Evolutionary conservation across 1,139 yeast species (phyloP).

Genomic region (Geotrichum carabidarum): DNA sequence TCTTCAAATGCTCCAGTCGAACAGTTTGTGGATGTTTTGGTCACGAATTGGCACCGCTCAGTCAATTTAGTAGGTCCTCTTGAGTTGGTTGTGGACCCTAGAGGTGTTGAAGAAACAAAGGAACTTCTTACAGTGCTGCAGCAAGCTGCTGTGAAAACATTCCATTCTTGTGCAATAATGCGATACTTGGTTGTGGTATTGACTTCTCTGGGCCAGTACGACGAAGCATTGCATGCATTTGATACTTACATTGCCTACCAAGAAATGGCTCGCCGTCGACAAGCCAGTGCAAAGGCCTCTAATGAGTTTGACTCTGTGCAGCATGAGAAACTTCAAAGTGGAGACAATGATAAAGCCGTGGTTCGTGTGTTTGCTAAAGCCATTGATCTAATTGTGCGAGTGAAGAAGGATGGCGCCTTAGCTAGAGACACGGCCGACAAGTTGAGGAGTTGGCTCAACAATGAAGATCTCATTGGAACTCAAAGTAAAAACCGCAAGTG

Average conservation of each 20-base stretch:
- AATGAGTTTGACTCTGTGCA: conserved; percentile 20
- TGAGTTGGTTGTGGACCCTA: conserved; percentile 24
- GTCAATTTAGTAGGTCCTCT: conserved; percentile 23
- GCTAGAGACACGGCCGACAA: conserved; percentile 30
- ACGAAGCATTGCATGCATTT: conserved; percentile 42
- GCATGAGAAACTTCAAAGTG: conserved; percentile 12
- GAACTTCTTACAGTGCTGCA: conserved; percentile 32
- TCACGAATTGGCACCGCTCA: conserved; percentile 32
- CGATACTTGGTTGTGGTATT: conserved; percentile 38
- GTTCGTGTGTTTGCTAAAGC: conserved; percentile 29
- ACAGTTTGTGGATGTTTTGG: conserved; percentile 33
- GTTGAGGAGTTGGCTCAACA: conserved; percentile 27
- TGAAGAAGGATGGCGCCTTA: conserved; percentile 21
- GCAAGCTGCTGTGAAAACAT: conserved; percentile 43
- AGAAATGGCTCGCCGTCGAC: conserved; percentile 36
- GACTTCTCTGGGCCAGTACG: conserved; percentile 31
- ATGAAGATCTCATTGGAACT: conserved; percentile 18
- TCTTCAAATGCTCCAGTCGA: conserved; percentile 38
- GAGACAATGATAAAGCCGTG: conserved; percentile 32
- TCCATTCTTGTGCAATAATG: conserved; percentile 46
- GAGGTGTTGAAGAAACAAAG: conserved; percentile 22
- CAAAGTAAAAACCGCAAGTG: conserved; percentile 15
- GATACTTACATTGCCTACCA: conserved; percentile 43
- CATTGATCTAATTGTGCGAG: conserved; percentile 23
- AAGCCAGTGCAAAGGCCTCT: conserved; percentile 35